Base-by-base conservation (phyloP, 2,329 filamentous ascomycete genomes). In the Hirsutella minnesotensis region DNA sequence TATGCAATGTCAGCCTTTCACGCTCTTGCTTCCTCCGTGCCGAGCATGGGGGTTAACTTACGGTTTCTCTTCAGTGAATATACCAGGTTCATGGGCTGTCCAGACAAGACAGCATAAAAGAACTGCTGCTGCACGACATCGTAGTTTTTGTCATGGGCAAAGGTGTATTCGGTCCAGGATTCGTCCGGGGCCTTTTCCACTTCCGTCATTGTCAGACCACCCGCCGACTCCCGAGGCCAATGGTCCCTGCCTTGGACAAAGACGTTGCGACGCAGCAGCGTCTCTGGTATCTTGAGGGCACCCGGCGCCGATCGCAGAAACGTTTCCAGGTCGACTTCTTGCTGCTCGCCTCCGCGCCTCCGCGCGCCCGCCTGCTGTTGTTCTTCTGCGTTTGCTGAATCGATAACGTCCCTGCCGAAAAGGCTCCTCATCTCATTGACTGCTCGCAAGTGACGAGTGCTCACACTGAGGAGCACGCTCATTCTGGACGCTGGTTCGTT, bases 241-340 rank as follows among this genome's bases (percentile, higher is more conserved):
- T 85, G 79, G 49, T 92, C 86, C 55, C 87, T 89, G 39, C 86
- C 86, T 51, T 88, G 83, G 46, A 94, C 79, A 56, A 95, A 90
- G 12, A 86, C 73, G 55, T 95, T 95, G 30, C 83, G 76, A 37
- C 85, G 76, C 24, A 86, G 68, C 18, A 83, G 80, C 27, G 87
- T 70, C 41, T 86, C 81, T 1, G 80, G 77, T 41, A 92, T 69
- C 51, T 76, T 80, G 51, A 77, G 74, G 4, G 54, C 53, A 1
- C 73, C 72, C 20, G 77, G 72, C 15, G 73, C 74, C 5, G 72
- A 67, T 43, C 66, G 68, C 20, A 77, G 61, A 46, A 65, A 75
- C 0, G 68, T 72, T 55, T 78, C 72, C 38, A 78, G 62, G 45
- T 82, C 79, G 9, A 77, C 67, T 38, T 76, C 67, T 44, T 70